These are phyloP conservation scores for Didymosphaeria variabile DNA, from an alignment of 2,329 filamentous ascomycete species.

Conservation along the genomic window DNA sequence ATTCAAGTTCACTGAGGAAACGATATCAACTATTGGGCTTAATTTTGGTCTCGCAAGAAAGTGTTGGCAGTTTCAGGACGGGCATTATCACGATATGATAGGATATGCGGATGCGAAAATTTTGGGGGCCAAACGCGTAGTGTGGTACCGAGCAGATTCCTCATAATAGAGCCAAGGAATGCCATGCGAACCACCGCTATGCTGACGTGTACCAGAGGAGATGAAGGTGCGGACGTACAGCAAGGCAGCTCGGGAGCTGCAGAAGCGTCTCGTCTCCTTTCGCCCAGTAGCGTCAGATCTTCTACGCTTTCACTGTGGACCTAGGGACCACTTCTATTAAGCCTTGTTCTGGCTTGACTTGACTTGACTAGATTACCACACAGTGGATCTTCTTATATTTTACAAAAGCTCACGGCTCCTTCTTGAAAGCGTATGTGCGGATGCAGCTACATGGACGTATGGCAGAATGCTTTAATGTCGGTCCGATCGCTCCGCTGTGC, in stretches of 20 bases:
- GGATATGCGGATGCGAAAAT: background rate
- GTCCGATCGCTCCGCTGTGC: conserved; percentile 3
- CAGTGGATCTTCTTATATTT: background rate
- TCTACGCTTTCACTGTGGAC: background rate
- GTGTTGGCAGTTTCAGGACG: too few relatives aligned
- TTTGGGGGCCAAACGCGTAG: background rate
- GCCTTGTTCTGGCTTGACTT: background rate
- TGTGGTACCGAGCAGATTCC: background rate
- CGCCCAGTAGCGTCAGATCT: background rate
- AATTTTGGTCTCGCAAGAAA: too few relatives aligned
- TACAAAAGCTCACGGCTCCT: background rate
- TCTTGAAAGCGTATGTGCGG: background rate
- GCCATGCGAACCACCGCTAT: background rate
- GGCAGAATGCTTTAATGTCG: background rate
- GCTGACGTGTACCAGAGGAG: background rate
- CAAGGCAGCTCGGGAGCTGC: background rate
- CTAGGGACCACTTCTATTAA: background rate
- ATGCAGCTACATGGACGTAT: background rate
- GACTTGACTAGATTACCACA: background rate
- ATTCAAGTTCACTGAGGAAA: too few relatives aligned
- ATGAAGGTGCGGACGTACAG: background rate
- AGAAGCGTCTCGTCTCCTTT: background rate
- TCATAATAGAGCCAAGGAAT: background rate
- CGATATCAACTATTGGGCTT: too few relatives aligned
- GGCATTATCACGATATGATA: too few relatives aligned